Conservation (phyloP, 257 asterid genomes). For the Fraxinus excelsior region DNA sequence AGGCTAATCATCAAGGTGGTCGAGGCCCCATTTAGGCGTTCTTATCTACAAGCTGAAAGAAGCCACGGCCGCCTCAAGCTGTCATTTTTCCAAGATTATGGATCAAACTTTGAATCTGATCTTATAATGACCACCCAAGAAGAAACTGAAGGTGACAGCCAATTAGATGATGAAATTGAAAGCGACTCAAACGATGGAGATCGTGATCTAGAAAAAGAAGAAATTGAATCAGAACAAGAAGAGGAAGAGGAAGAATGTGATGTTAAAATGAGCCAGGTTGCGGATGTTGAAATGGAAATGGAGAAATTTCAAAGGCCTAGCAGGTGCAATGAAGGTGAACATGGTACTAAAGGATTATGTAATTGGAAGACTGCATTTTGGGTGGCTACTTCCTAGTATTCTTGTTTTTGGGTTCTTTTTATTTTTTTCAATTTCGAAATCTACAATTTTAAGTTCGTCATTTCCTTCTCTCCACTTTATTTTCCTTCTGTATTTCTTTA, state of each 20-base stretch:
- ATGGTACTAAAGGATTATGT: conserved; percentile 33
- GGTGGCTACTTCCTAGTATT: conserved; percentile 31
- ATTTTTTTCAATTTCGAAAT: background rate
- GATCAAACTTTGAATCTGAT: conserved; percentile 6
- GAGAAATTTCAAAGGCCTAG: conserved; percentile 37
- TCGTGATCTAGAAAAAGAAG: conserved; percentile 9
- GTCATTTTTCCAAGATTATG: conserved; percentile 19
- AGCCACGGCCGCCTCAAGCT: conserved; percentile 58
- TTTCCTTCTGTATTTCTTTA: background rate
- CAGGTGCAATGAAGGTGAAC: conserved; percentile 46
- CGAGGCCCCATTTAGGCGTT: conserved; percentile 28
- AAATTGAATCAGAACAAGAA: background rate
- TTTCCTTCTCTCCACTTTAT: background rate
- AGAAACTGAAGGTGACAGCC: conserved; percentile 16
- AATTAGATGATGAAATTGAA: conserved; percentile 17
- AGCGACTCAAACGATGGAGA: conserved; percentile 6
- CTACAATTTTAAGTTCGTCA: background rate
- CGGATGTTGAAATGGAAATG: conserved; percentile 41
- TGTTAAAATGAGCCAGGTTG: background rate
- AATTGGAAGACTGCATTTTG: conserved; percentile 38
- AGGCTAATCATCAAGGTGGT: conserved; percentile 47
- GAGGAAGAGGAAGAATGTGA: conserved; percentile 21
- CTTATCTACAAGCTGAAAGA: conserved; percentile 48
- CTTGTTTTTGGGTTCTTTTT: background rate
- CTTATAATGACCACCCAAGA: background rate